phyloP scores from a whole-genome alignment of 1,139 yeast species.

The Pichia cactophila region DNA sequence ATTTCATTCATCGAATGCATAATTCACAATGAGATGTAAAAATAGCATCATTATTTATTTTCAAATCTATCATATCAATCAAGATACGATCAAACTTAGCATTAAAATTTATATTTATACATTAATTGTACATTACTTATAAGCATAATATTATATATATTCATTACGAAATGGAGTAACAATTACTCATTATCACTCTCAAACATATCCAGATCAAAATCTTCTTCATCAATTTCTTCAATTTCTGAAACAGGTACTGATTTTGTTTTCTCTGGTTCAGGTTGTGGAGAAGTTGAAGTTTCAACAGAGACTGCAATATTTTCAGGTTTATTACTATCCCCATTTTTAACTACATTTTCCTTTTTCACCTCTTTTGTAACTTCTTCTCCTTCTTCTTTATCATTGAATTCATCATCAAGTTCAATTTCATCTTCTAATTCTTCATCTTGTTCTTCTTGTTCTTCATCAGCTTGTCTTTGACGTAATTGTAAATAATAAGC shows the following conservation, averaged over 20 bases:
- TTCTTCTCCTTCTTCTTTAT: constrained; percentile 14
- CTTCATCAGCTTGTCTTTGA: constrained; percentile 54
- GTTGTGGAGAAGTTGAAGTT: background rate
- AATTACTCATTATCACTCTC: constrained; percentile 18
- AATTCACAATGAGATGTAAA: background rate
- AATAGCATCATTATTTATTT: no score
- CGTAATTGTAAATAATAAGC: constrained; percentile 72
- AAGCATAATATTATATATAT: background rate
- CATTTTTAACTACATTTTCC: background rate
- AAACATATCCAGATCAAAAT: constrained; percentile 24
- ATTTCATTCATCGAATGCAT: constrained; percentile 4
- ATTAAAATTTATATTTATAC: background rate
- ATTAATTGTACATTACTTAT: background rate
- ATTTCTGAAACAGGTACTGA: background rate
- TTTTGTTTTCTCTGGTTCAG: background rate
- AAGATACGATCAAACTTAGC: no score
- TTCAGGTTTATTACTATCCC: no score
- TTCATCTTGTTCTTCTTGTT: constrained; percentile 38
- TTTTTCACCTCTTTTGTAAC: constrained; percentile 9
- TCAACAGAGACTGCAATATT: background rate
- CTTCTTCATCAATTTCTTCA: constrained; percentile 22
- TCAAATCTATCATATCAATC: no score
- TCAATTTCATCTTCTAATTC: constrained; percentile 34
- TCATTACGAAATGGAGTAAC: no score
- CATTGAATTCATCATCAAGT: constrained; percentile 30